Base-by-base conservation (phyloP, 805 yeast genomes). In the Candida stauntonica region DNA sequence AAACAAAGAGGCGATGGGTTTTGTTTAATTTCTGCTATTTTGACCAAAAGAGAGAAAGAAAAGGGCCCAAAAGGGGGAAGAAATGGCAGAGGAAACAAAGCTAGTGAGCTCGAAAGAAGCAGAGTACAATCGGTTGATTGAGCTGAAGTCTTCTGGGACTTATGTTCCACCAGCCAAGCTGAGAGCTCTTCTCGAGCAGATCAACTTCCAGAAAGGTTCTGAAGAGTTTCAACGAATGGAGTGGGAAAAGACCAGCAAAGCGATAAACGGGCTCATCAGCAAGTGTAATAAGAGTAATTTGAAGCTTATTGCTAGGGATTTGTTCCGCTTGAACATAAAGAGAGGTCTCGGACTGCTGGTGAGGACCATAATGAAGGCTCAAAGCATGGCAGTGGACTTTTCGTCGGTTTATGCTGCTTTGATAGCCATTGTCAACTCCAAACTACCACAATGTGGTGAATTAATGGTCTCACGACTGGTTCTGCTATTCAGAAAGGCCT, bases 391-490 rank as follows among this genome's bases (percentile, higher is more conserved):
- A 12, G 30, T 58, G 14, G 47, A 63, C 0, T 63, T 57, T 42
- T 68, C 83, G 0, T 59, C 75, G 0, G 68, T 72, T 1, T 79
- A 73, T 48, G 77, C 88, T 0, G 63, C 83, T 1, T 50, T 87
- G 26, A 68, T 74, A 0, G 68, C 81, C 2, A 68, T 81, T 1
- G 36, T 87, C 9, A 82, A 84, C 57, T 71, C 83, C 5, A 75
- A 81, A 47, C 56, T 85, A 4, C 93, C 94, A 0, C 73, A 73
- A 26, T 61, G 86, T 14, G 95, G 95, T 2, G 72, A 72, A 39
- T 55, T 81, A 5, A 45, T 84, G 23, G 55, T 70, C 0, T 52
- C 68, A 7, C 65, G 93, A 43, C 58, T 81, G 19, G 63, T 82
- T 1, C 50, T 78, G 4, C 78, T 70, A 40, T 85, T 86, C 59